Evolutionary conservation across 2,329 filamentous ascomycete genomes (phyloP), one percentile per base, ranked within the genome.

Genomic region (Epichloe gansuensis): DNA sequence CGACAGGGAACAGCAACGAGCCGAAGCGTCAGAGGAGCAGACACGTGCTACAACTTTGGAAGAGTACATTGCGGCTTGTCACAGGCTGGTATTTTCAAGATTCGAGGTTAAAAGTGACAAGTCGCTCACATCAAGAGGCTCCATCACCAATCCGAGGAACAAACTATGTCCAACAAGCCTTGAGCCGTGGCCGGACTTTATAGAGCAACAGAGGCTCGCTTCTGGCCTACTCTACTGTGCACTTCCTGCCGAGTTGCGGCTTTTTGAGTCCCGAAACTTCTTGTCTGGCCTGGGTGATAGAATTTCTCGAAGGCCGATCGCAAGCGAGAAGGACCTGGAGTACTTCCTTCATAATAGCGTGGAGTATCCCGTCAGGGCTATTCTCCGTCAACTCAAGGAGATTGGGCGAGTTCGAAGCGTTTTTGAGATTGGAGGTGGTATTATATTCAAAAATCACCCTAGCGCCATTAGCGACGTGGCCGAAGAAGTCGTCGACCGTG

Each of bases 11-110:
- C 21, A 35, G 23, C 7, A 41, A 42, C 36, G 39, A 15, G 27
- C 48, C 11, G 42, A 13, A n/a, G 40, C 39, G n/a, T 38, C 41
- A 48, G 56, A 65, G 51, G 49, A 59, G 48, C 56, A 63, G 46
- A 46, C 11, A 9, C 49, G 49, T 38, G 21, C 41, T 7, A 67
- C 60, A 9, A 66, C 61, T 47, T 53, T 68, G 17, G n/a, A 60
- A 17, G 61, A 68, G 55, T 66, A 67, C 47, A 61, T 69, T 21
- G 31, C 51, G 36, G 56, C 59, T n/a, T 67, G 56, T 52, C 62
- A 68, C 51, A 39, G 51, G 35, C 53, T 57, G 3, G 51, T 67
- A 13, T 63, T 59, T 27, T 49, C 58, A 6, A 57, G 56, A 12
- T 55, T 67, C 5, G 31, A 12, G 0, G 56, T 68, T 15, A 54